phyloP scores from a whole-genome alignment of 2,329 filamentous ascomycete species.

The Ophiocordyceps camponoti-leonardi region DNA sequence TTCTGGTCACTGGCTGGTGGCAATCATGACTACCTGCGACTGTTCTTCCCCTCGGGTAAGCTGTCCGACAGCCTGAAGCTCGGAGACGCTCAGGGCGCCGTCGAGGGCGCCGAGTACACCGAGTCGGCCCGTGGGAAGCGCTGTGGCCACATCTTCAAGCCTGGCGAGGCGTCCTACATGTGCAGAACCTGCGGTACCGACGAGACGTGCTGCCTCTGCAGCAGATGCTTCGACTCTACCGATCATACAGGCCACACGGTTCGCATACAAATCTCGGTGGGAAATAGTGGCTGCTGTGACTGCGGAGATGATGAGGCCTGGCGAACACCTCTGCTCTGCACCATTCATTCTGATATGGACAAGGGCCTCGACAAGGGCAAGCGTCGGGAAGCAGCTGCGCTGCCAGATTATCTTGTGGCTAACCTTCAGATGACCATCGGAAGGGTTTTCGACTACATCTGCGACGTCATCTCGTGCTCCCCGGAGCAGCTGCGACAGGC shows the following conservation, averaged over 20 bases:
- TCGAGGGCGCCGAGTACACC: conserved; percentile 88
- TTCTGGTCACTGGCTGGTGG: conserved; percentile 77
- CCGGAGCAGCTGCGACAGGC: conserved; percentile 81
- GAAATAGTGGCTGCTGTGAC: conserved; percentile 92
- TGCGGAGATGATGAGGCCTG: conserved; percentile 94
- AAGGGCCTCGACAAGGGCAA: conserved; percentile 40
- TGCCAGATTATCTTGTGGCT: conserved; percentile 60
- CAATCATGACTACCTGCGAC: conserved; percentile 52
- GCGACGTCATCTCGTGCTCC: conserved; percentile 94
- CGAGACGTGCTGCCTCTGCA: conserved; percentile 89
- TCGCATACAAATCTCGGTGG: conserved; percentile 69
- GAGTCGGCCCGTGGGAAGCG: conserved; percentile 80
- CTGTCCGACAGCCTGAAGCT: conserved; percentile 56
- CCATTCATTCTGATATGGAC: conserved; percentile 63
- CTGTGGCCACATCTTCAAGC: conserved; percentile 94
- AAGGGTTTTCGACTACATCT: conserved; percentile 80
- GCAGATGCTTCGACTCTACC: conserved; percentile 84
- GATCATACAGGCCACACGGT: conserved; percentile 91
- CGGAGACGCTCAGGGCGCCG: conserved; percentile 74
- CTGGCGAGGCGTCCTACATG: conserved; percentile 81
- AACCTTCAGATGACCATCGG: conserved; percentile 76
- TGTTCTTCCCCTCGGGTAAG: conserved; percentile 68
- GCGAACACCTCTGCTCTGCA: conserved; percentile 74
- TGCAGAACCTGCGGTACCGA: conserved; percentile 91
- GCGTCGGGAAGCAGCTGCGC: conserved; percentile 34